phyloP scores from a whole-genome alignment of 768 basidiomycete genomes.

The Mrakia hoshinonis region DNA sequence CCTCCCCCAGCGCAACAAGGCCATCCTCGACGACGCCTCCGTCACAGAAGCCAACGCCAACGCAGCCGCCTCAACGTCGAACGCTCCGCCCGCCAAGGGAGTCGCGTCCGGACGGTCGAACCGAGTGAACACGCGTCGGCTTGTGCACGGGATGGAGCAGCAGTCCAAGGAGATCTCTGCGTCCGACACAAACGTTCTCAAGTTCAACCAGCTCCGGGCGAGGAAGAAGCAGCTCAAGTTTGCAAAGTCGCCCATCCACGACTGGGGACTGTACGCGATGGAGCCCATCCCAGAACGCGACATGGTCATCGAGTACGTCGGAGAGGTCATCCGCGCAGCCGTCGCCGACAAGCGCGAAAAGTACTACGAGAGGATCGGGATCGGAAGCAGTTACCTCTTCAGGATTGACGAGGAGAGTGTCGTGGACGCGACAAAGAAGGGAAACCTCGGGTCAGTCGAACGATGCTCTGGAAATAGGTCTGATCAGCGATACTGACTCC shows the following conservation, averaged over 20 bases:
- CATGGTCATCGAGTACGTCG: conserved; percentile 99
- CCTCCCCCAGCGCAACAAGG: conserved; percentile 61
- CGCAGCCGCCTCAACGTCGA: conserved; percentile 6
- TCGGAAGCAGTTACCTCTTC: conserved; percentile 96
- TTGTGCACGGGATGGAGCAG: conserved; percentile 87
- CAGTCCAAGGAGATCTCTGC: conserved; percentile 63
- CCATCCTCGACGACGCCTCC: conserved; percentile 33
- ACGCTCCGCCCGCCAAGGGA: neutral
- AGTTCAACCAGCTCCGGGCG: conserved; percentile 97
- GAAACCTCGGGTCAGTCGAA: conserved; percentile 80
- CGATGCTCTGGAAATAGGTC: too few species aligned
- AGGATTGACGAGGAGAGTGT: conserved; percentile 95
- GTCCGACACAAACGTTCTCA: conserved; percentile 61
- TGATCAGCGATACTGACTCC: too few species aligned
- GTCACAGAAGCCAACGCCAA: neutral
- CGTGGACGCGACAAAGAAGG: conserved; percentile 98
- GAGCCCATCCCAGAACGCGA: conserved; percentile 87
- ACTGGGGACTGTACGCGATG: conserved; percentile 97
- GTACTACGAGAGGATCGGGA: conserved; percentile 90
- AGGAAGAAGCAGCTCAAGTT: conserved; percentile 96
- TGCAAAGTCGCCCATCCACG: conserved; percentile 88
- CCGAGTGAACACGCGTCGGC: conserved; percentile 80
- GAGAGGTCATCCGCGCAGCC: conserved; percentile 87
- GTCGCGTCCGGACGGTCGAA: conserved; percentile 48
- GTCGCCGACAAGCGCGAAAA: conserved; percentile 97